A percentile compares a stretch with the other conserved stretches of the same genome.
phyloP scores from a whole-genome alignment of 2,329 filamentous ascomycete species.

The Xylariaceae sp. region DNA sequence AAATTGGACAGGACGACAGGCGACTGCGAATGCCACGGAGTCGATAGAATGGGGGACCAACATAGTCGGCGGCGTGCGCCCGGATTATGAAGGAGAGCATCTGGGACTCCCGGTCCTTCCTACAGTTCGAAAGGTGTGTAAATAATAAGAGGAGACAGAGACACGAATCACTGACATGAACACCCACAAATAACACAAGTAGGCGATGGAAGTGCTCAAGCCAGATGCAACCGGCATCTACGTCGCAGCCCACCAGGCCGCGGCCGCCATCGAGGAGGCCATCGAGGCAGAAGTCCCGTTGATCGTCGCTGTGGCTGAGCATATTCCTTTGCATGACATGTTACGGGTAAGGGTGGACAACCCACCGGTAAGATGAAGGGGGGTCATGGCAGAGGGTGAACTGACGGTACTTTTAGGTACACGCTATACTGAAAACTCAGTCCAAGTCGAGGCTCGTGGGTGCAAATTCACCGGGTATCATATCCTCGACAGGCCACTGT shows the following conservation, averaged over 20 bases:
- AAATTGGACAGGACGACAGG: slow-evolving; percentile 41
- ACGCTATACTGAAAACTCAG: slow-evolving; percentile 63
- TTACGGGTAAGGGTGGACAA: slow-evolving; percentile 47
- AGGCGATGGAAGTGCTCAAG: slow-evolving; percentile 64
- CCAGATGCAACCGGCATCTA: slow-evolving; percentile 77
- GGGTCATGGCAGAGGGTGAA: slow-evolving; percentile 10
- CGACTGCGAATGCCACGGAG: slow-evolving; percentile 71
- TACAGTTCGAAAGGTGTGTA: slow-evolving; percentile 56
- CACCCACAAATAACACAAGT: too few relatives aligned
- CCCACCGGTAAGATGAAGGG: background rate
- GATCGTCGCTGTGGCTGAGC: slow-evolving; percentile 71
- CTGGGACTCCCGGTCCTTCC: slow-evolving; percentile 67
- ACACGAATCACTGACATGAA: too few relatives aligned
- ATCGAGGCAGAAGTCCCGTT: slow-evolving; percentile 71
- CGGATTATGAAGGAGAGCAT: slow-evolving; percentile 64
- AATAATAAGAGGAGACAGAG: too few relatives aligned
- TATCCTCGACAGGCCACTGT: slow-evolving; percentile 63
- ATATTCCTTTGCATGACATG: slow-evolving; percentile 69
- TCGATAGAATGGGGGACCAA: slow-evolving; percentile 74
- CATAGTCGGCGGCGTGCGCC: slow-evolving; percentile 72
- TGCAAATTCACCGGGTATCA: slow-evolving; percentile 69
- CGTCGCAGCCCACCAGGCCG: slow-evolving; percentile 69
- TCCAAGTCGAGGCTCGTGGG: slow-evolving; percentile 64
- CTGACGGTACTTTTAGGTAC: slow-evolving; percentile 45
- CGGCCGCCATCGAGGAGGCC: slow-evolving; percentile 70